These are phyloP conservation scores for Claviceps sp. DNA, from an alignment of 2,329 filamentous ascomycete genomes.

Conservation along the genomic window DNA sequence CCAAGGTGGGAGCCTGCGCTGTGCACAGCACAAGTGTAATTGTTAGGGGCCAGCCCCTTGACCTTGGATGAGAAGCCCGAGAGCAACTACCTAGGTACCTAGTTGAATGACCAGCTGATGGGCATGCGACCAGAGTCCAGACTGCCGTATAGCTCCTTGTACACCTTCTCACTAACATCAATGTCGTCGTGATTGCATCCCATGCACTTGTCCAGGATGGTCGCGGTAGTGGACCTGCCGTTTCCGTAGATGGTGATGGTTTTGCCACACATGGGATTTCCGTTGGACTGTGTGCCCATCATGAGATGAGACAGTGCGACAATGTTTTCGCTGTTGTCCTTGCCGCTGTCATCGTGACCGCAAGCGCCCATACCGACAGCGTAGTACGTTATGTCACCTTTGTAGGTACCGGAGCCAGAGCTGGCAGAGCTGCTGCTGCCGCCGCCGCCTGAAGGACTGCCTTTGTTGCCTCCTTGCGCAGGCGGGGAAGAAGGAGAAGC, in stretches of 20 bases:
- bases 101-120: conserved; percentile 34
- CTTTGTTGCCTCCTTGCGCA: conserved; percentile 2
- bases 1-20: neutral
- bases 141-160: conserved; percentile 35
- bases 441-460: neutral
- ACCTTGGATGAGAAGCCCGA: neutral
- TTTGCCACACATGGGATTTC: conserved; percentile 58
- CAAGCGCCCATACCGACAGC: conserved; percentile 55
- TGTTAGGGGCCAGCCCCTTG: neutral
- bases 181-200: conserved; percentile 45
- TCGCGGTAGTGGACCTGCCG: conserved; percentile 45
- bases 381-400: conserved; percentile 66
- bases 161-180: conserved; percentile 46
- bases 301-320: conserved; percentile 53
- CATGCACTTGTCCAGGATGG: conserved; percentile 62
- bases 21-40: conserved; percentile 7
- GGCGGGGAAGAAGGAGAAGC: conserved; percentile 7
- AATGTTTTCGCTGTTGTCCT: conserved; percentile 41
- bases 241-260: conserved; percentile 48
- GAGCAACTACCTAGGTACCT: conserved; percentile 6
- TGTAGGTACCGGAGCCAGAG: conserved; percentile 18
- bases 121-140: conserved; percentile 28
- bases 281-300: conserved; percentile 52
- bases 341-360: conserved; percentile 46
- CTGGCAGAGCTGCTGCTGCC: conserved; percentile 7